Evolutionary conservation across 139 green algal genomes (phyloP).

Genomic region (Chlorella sp.): DNA sequence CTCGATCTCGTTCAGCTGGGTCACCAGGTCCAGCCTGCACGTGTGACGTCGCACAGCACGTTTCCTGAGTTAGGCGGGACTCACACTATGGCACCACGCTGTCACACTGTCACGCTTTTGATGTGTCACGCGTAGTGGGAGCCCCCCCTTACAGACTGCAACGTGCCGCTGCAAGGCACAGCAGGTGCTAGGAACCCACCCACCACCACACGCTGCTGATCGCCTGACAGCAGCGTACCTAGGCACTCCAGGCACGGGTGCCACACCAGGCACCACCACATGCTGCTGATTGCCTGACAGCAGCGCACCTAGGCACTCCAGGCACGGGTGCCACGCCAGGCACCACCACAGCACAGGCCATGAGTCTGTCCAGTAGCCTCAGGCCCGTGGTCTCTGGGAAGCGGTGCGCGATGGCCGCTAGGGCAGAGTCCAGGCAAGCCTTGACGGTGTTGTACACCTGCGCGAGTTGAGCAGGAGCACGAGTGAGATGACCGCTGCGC

Average conservation of each 20-base stretch:
- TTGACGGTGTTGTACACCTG: slow-evolving; percentile 36
- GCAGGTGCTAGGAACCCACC: too few species aligned
- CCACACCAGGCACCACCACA: not conserved
- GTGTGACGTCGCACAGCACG: not conserved
- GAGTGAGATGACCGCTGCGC: not conserved
- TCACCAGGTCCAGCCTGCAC: slow-evolving; percentile 39
- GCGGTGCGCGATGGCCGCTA: slow-evolving; percentile 44
- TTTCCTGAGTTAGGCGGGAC: too few species aligned
- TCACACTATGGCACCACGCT: not conserved
- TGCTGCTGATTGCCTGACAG: not conserved
- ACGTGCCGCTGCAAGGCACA: too few species aligned
- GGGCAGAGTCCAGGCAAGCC: slow-evolving; percentile 42
- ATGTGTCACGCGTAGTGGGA: too few species aligned
- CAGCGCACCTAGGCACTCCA: slow-evolving; percentile 16
- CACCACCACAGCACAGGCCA: slow-evolving; percentile 12
- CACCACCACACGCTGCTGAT: not conserved
- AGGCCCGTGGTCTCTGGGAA: slow-evolving; percentile 37
- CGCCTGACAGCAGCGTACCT: not conserved
- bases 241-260: too few species aligned
- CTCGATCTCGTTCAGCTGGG: slow-evolving; percentile 72
- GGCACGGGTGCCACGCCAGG: not conserved
- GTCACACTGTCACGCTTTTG: too few species aligned
- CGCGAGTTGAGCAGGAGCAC: not conserved
- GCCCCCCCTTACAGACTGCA: too few species aligned
- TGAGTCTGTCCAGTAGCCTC: slow-evolving; percentile 48